Evolutionary conservation across 176 grass and related monocot species (phyloP).

Genomic region (Zea luxurians): DNA sequence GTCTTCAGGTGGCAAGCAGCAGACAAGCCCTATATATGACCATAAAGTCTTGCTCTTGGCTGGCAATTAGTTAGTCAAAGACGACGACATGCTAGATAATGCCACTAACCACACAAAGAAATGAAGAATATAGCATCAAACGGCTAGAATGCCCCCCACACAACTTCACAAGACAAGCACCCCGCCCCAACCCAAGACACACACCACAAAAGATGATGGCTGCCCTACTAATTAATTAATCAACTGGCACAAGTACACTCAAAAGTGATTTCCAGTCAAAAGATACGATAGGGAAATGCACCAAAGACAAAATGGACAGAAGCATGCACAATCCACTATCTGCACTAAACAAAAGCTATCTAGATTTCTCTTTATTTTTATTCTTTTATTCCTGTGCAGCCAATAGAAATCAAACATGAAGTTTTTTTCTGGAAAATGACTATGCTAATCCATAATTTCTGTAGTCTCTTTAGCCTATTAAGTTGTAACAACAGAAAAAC

Average conservation of each 20-base stretch:
- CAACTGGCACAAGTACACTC: constrained; percentile 40
- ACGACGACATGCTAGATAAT: constrained; percentile 37
- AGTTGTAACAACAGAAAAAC: too few relatives aligned
- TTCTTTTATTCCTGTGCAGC: too few relatives aligned
- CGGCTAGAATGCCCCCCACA: constrained; percentile 35
- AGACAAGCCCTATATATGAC: constrained; percentile 26
- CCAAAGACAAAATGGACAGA: too few relatives aligned
- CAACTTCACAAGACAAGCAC: constrained; percentile 37
- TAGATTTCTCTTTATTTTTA: too few relatives aligned
- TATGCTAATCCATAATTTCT: too few relatives aligned
- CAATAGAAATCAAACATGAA: too few relatives aligned
- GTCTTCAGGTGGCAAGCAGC: constrained; percentile 25
- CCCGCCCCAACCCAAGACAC: constrained; percentile 28
- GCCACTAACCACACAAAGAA: constrained; percentile 9
- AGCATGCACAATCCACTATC: too few relatives aligned
- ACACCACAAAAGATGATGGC: constrained; percentile 16
- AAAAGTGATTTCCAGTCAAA: constrained; percentile 57
- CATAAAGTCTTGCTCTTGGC: constrained; percentile 38
- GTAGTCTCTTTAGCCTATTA: too few relatives aligned
- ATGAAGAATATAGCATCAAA: constrained; percentile 37
- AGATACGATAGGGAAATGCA: too few relatives aligned
- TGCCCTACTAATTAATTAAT: constrained; percentile 26
- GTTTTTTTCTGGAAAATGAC: too few relatives aligned
- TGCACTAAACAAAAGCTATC: too few relatives aligned
- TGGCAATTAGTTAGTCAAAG: constrained; percentile 26